Conservation (phyloP, 129 eudicot species). For the Escallonia herrerae region DNA sequence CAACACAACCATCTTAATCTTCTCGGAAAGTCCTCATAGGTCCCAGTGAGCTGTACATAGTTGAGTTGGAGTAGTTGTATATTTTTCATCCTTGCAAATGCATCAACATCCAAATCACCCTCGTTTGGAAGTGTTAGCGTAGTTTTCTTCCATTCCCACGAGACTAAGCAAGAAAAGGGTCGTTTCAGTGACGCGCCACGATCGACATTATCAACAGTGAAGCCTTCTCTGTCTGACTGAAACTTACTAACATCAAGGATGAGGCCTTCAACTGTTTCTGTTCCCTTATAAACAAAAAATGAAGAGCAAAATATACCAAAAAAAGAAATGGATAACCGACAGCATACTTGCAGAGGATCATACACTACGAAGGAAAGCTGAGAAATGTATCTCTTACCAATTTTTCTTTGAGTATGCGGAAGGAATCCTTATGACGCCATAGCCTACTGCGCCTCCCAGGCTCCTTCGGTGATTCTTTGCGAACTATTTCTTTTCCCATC, state of each 20-base stretch:
- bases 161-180: not conserved
- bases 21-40: not conserved
- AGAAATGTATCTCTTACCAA: not conserved
- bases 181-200: not conserved
- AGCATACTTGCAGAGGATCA: not conserved
- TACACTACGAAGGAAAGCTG: not conserved
- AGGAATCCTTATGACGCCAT: conserved; percentile 2
- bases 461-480: not conserved
- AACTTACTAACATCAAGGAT: not conserved
- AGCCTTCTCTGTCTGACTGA: not conserved
- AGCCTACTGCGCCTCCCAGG: conserved; percentile 4
- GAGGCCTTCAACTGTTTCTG: not conserved
- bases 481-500: not conserved
- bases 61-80: not conserved
- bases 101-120: not conserved
- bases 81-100: not conserved
- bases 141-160: not conserved
- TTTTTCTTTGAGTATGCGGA: not conserved
- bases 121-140: not conserved
- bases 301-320: too few relatives aligned
- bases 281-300: not conserved
- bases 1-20: not conserved
- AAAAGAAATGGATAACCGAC: too few relatives aligned
- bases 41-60: not conserved
- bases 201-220: not conserved